A percentile compares a stretch with the other conserved stretches of the same genome.
Conservation (phyloP, 768 basidiomycete genomes). For the Termitomyces sp. region DNA sequence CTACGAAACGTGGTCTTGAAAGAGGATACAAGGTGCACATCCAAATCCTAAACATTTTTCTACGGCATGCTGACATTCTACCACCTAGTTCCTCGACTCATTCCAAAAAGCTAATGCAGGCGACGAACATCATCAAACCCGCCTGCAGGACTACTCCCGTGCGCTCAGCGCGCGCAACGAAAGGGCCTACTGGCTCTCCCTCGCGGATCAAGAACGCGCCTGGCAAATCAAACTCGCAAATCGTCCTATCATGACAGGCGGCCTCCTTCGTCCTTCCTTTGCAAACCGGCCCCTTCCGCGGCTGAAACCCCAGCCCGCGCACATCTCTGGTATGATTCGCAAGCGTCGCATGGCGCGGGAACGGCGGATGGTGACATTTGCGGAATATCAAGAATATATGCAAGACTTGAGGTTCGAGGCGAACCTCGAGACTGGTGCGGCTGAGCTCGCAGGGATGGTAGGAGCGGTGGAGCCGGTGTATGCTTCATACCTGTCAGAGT, state of each 20-base stretch:
- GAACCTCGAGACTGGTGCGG: constrained; percentile 27
- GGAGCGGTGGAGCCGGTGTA: constrained; percentile 4
- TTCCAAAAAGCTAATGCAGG: constrained; percentile 52
- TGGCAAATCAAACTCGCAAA: constrained; percentile 48
- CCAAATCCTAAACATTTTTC: neutral
- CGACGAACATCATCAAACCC: constrained; percentile 34
- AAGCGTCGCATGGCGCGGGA: constrained; percentile 32
- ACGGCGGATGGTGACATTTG: constrained; percentile 33
- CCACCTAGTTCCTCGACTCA: constrained; percentile 49
- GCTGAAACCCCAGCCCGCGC: constrained; percentile 70
- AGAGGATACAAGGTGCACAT: constrained; percentile 52
- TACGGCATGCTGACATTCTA: neutral
- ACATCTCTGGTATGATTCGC: constrained; percentile 67
- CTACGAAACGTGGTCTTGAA: constrained; percentile 39
- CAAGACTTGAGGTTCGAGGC: constrained; percentile 28
- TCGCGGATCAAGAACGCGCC: constrained; percentile 44
- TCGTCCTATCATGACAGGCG: constrained; percentile 69
- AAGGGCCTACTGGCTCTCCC: constrained; percentile 39
- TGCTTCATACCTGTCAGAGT: constrained; percentile 18
- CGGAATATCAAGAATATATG: constrained; percentile 22
- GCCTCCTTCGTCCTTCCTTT: constrained; percentile 55
- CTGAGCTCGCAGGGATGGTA: neutral
- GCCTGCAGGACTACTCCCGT: constrained; percentile 53
- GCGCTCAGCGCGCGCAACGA: constrained; percentile 47
- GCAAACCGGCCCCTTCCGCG: constrained; percentile 72